Evolutionary conservation across 306 rosid species (phyloP).

Genomic region (Fagus sylvatica): DNA sequence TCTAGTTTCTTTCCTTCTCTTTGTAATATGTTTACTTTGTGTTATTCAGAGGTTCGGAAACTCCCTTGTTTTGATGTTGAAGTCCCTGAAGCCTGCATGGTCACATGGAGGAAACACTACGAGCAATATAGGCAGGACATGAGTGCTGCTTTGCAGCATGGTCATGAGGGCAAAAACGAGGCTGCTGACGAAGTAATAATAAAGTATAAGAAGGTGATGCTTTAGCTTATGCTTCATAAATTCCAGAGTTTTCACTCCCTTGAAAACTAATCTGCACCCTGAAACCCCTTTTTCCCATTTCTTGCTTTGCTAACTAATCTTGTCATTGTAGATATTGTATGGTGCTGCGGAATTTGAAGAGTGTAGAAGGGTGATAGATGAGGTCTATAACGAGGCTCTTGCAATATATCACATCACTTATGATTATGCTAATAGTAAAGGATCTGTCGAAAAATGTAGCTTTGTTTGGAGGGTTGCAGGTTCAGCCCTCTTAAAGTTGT

Average conservation of each 20-base stretch:
- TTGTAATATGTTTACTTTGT: background rate
- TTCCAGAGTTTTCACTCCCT: background rate
- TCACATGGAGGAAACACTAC: constrained; percentile 41
- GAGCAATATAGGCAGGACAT: constrained; percentile 45
- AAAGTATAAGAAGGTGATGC: constrained; percentile 47
- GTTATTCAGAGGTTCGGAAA: constrained; percentile 45
- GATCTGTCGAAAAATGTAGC: background rate
- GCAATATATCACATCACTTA: constrained; percentile 57
- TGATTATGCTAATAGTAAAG: constrained; percentile 29
- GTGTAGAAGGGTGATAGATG: constrained; percentile 33
- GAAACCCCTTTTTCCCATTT: constrained; percentile 1
- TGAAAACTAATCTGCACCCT: background rate
- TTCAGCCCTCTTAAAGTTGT: constrained; percentile 38
- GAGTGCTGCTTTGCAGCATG: constrained; percentile 10
- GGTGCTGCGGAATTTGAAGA: constrained; percentile 47
- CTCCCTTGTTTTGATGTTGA: constrained; percentile 58
- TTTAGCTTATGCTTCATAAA: background rate
- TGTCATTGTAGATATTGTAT: constrained; percentile 40
- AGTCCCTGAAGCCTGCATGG: constrained; percentile 32
- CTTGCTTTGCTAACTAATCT: constrained; percentile 7
- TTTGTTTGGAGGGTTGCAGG: constrained; percentile 81
- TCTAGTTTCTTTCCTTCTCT: constrained; percentile 14
- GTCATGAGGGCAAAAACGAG: constrained; percentile 11
- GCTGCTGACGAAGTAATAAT: constrained; percentile 43
- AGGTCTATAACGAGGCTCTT: constrained; percentile 54